A percentile compares a stretch with the other conserved stretches of the same genome.
Conservation (phyloP, 345 rosid genomes). For the Garcia nutans region DNA sequence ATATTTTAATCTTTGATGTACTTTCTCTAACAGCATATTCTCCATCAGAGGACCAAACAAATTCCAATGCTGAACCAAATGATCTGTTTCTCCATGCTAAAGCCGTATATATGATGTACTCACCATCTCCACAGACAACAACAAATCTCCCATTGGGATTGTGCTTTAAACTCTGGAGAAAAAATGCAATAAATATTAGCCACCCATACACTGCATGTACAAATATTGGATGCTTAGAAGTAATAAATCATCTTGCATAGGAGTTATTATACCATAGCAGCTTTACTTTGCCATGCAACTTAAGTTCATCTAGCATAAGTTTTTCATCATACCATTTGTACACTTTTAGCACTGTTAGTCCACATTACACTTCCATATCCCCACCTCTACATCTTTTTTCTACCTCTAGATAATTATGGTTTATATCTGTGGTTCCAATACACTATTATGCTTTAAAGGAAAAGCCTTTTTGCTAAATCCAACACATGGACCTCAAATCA, state of each 20-base stretch:
- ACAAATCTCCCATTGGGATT: constrained; percentile 98
- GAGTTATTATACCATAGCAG: too few species aligned
- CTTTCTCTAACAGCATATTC: constrained; percentile 99
- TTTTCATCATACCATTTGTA: too few species aligned
- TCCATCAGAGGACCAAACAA: constrained; percentile 96
- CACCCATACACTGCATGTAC: background rate
- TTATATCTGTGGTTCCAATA: too few species aligned
- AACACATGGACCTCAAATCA: background rate
- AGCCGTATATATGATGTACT: constrained; percentile 95
- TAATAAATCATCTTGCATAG: too few species aligned
- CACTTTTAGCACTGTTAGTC: too few species aligned
- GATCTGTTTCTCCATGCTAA: constrained; percentile 99
- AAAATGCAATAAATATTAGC: constrained; percentile 12
- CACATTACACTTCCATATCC: too few species aligned
- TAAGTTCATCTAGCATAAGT: too few species aligned
- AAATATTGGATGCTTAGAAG: background rate
- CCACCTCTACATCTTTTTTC: too few species aligned
- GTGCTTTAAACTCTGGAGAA: constrained; percentile 82
- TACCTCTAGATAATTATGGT: too few species aligned
- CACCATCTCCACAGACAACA: constrained; percentile 99
- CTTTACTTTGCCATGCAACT: too few species aligned
- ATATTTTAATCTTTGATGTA: constrained; percentile 83
- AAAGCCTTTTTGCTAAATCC: too few species aligned
- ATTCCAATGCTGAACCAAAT: constrained; percentile 96
- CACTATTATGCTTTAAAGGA: too few species aligned